phyloP scores from a whole-genome alignment of 768 basidiomycete genomes.

The Austroboletus festivus region DNA sequence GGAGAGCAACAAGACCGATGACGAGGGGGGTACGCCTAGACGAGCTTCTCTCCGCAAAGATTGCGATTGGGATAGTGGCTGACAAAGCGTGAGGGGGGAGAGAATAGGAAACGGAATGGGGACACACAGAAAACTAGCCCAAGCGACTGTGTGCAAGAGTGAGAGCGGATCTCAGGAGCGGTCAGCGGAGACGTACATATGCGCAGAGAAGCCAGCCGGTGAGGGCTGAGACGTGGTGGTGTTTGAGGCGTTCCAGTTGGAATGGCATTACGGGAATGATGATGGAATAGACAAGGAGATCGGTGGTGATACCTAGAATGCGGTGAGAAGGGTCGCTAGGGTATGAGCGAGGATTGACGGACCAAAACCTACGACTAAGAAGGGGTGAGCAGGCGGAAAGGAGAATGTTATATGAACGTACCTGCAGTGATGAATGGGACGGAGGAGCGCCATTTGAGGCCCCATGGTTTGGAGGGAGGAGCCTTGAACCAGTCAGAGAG shows the following conservation, averaged over 20 bases:
- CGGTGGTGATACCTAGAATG: slow-evolving; percentile 39
- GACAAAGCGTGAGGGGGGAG: not conserved
- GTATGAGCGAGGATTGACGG: slow-evolving; percentile 13
- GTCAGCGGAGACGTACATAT: slow-evolving; percentile 40
- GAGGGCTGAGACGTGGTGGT: slow-evolving; percentile 44
- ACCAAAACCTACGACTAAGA: slow-evolving; percentile 50
- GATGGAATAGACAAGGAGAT: slow-evolving; percentile 58
- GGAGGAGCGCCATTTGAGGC: slow-evolving; percentile 56
- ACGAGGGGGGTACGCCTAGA: slow-evolving; percentile 48
- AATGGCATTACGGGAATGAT: slow-evolving; percentile 66
- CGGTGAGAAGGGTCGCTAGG: not conserved
- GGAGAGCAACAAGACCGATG: slow-evolving; percentile 46
- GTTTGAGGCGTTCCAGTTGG: slow-evolving; percentile 50
- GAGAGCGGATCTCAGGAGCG: slow-evolving; percentile 1
- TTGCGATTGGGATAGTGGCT: slow-evolving; percentile 59
- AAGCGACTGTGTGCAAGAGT: slow-evolving; percentile 39
- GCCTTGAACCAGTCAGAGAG: not conserved
- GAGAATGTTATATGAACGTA: slow-evolving; percentile 10
- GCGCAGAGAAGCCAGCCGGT: slow-evolving; percentile 62
- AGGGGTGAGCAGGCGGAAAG: too few species aligned
- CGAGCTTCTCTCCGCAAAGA: slow-evolving; percentile 50
- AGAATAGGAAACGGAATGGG: not conserved
- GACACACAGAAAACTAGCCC: slow-evolving; percentile 52
- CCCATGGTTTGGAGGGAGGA: slow-evolving; percentile 32
- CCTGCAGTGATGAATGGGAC: slow-evolving; percentile 52